Percentiles rank a stretch among this genome's conserved stretches.
Conservation (phyloP, 495 filamentous ascomycete genomes). For the Tetracladium setigerum region DNA sequence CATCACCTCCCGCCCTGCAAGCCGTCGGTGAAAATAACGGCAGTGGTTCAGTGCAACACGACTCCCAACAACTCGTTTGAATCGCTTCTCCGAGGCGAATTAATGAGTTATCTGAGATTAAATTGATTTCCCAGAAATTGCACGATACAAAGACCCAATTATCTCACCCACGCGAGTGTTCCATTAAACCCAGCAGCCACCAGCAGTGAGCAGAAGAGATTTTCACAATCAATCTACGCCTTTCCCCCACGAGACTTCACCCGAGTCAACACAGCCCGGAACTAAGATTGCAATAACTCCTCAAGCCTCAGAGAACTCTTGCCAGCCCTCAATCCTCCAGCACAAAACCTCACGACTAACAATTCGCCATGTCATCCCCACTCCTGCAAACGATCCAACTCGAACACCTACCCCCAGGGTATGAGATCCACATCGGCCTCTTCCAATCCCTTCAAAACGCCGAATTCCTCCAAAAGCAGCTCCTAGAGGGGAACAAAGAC, state of each 20-base stretch:
- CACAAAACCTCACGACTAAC: neutral
- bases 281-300: neutral
- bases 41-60: too few relatives aligned
- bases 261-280: neutral
- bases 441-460: constrained; percentile 74
- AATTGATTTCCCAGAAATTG: too few relatives aligned
- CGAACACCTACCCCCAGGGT: constrained; percentile 57
- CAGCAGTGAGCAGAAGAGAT: too few relatives aligned
- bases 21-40: constrained; percentile 48
- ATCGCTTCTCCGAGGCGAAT: too few relatives aligned
- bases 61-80: too few relatives aligned
- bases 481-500: constrained; percentile 68
- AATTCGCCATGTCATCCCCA: constrained; percentile 9
- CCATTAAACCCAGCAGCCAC: too few relatives aligned
- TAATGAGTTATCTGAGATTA: too few relatives aligned
- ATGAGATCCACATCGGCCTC: constrained; percentile 62
- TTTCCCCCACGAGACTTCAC: too few relatives aligned
- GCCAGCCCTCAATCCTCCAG: neutral
- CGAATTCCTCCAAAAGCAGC: constrained; percentile 66
- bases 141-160: too few relatives aligned
- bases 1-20: constrained; percentile 53
- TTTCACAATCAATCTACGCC: too few relatives aligned
- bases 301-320: neutral
- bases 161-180: too few relatives aligned
- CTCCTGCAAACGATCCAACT: constrained; percentile 40